Conservation (phyloP, 192 early-diverging fungal species). For the Ambispora gerdemannii region DNA sequence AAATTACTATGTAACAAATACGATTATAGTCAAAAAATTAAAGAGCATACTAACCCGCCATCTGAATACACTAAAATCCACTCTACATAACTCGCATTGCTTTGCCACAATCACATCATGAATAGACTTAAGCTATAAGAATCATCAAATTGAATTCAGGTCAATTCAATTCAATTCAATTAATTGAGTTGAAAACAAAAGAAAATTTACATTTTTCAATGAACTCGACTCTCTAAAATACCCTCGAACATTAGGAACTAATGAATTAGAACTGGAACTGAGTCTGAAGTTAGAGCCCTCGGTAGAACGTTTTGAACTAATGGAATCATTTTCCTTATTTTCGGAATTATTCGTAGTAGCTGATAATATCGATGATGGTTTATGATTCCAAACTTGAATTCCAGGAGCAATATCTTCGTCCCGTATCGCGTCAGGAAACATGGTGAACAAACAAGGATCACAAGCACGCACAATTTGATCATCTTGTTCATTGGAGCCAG, state of each 20-base stretch:
- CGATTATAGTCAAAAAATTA: neutral
- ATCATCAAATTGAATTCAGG: constrained; percentile 24
- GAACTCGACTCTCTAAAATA: too few relatives aligned
- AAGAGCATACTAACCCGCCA: constrained; percentile 37
- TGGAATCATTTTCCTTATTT: neutral
- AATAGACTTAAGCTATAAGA: constrained; percentile 15
- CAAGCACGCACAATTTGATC: constrained; percentile 44
- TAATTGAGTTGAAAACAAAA: too few relatives aligned
- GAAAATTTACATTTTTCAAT: too few relatives aligned
- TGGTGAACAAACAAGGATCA: constrained; percentile 41
- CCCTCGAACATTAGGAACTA: too few relatives aligned
- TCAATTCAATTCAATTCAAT: constrained; percentile 18
- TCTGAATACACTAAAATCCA: constrained; percentile 42
- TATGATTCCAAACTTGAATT: constrained; percentile 26
- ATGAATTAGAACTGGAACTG: too few relatives aligned
- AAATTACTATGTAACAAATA: neutral
- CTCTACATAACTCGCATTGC: constrained; percentile 38
- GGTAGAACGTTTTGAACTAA: neutral
- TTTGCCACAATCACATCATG: constrained; percentile 30
- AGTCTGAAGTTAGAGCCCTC: neutral
- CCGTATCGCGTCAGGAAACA: constrained; percentile 40
- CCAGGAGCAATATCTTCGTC: constrained; percentile 21
- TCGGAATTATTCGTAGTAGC: neutral
- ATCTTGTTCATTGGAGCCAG: constrained; percentile 29
- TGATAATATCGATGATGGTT: too few relatives aligned